Evolutionary conservation across 768 basidiomycete genomes (phyloP).

Genomic region (Cystoderma amianthinum): DNA sequence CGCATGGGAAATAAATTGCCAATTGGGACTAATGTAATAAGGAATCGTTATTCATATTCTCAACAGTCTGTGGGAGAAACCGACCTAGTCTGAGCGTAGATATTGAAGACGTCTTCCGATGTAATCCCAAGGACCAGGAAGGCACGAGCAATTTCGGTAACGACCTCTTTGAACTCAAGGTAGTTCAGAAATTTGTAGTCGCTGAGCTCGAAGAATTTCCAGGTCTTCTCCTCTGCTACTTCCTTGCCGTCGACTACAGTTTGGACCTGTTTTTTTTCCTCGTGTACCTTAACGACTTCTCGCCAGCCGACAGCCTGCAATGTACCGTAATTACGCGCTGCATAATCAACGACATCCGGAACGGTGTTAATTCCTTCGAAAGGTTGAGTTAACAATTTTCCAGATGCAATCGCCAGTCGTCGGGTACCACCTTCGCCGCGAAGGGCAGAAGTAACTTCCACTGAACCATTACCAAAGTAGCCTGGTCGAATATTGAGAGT

Average conservation of each 20-base stretch:
- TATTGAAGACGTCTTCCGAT: conserved; percentile 76
- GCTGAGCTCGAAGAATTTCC: conserved; percentile 92
- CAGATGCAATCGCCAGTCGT: conserved; percentile 46
- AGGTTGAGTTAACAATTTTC: conserved; percentile 56
- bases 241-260: conserved; percentile 82
- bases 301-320: conserved; percentile 79
- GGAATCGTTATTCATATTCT: conserved; percentile 1
- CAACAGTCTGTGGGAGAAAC: conserved; percentile 2
- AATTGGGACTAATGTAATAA: conserved; percentile 36
- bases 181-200: conserved; percentile 82
- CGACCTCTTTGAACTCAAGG: conserved; percentile 58
- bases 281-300: conserved; percentile 59
- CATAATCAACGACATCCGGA: conserved; percentile 70
- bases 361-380: conserved; percentile 76
- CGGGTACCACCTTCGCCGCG: conserved; percentile 52
- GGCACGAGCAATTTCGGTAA: conserved; percentile 63
- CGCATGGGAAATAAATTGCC: conserved; percentile 84
- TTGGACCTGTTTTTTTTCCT: conserved; percentile 87
- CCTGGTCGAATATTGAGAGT: conserved; percentile 33
- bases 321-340: conserved; percentile 66
- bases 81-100: conserved; percentile 85
- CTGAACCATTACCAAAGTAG: conserved; percentile 57
- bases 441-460: conserved; percentile 40
- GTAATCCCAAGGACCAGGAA: conserved; percentile 64
- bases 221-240: conserved; percentile 83